A percentile compares a stretch with the other conserved stretches of the same genome.
Evolutionary conservation across 2,329 filamentous ascomycete species (phyloP).

Genomic region (Knoxdaviesia capensis): DNA sequence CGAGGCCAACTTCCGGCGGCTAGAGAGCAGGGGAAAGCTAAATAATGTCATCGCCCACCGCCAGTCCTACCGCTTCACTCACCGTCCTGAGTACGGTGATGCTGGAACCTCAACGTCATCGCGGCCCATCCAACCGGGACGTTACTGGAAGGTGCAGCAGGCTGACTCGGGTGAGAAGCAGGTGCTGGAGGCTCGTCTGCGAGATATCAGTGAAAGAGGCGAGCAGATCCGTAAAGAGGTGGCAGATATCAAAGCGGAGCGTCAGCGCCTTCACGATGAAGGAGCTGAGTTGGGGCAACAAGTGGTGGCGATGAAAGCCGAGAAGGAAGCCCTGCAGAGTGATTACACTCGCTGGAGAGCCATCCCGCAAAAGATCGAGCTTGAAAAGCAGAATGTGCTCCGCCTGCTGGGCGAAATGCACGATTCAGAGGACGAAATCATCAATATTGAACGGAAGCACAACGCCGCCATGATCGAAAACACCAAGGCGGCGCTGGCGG

Average conservation of each 20-base stretch:
- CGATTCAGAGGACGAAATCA: background rate
- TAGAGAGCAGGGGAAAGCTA: conserved; percentile 38
- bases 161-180: conserved; percentile 46
- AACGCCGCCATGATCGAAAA: conserved; percentile 1
- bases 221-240: conserved; percentile 14
- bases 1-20: conserved; percentile 45
- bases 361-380: conserved; percentile 46
- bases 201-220: conserved; percentile 18
- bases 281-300: conserved; percentile 17
- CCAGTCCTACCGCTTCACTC: conserved; percentile 41
- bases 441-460: background rate
- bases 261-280: conserved; percentile 20
- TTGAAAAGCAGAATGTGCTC: background rate
- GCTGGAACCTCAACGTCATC: conserved; percentile 51
- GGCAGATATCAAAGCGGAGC: conserved; percentile 16
- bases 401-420: conserved; percentile 1
- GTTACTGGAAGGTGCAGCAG: conserved; percentile 58
- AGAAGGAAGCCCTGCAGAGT: conserved; percentile 49
- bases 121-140: conserved; percentile 36
- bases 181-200: conserved; percentile 33
- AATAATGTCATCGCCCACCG: conserved; percentile 49
- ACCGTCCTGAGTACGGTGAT: conserved; percentile 64
- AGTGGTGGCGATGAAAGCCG: conserved; percentile 20
- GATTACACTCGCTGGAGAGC: conserved; percentile 43
- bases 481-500: conserved; percentile 1